These are phyloP conservation scores for Nephelium lappaceum DNA, from an alignment of 345 rosid genomes.

Conservation along the genomic window DNA sequence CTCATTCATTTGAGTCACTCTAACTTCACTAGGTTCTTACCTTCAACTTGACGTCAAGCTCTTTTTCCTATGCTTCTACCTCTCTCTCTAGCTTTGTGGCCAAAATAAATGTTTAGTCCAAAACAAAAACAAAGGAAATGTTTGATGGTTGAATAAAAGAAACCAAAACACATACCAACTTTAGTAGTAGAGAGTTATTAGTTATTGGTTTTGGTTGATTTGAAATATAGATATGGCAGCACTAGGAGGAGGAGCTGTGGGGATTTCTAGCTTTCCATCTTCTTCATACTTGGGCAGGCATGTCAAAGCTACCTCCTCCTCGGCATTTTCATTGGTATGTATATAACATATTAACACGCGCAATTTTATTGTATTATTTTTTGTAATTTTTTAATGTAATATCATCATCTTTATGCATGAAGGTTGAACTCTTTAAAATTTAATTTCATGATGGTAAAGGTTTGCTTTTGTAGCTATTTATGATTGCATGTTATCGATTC, in stretches of 20 bases:
- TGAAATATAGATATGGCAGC: conserved; percentile 45
- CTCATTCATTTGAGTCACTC: conserved; percentile 13
- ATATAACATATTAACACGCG: background rate
- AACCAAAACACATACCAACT: background rate
- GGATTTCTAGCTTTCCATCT: conserved; percentile 58
- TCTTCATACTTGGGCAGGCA: conserved; percentile 42
- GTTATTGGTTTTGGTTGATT: background rate
- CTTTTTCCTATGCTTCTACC: background rate
- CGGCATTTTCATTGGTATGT: conserved; percentile 48
- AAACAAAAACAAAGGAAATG: background rate
- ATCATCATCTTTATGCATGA: background rate
- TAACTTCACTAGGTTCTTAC: conserved; percentile 12
- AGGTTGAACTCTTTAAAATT: background rate
- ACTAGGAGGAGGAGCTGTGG: conserved; percentile 52
- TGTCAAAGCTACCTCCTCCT: conserved; percentile 34
- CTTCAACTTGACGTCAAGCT: conserved; percentile 11
- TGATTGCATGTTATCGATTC: background rate
- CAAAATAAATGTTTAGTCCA: background rate
- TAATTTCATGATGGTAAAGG: background rate
- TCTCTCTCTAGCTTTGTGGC: conserved; percentile 1
- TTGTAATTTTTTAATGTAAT: background rate
- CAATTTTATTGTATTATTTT: too few relatives aligned
- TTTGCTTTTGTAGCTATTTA: background rate
- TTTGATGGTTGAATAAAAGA: conserved; percentile 8
- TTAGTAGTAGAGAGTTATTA: background rate